Evolutionary conservation across 2,329 filamentous ascomycete genomes (phyloP), one percentile per base, ranked within the genome.

Genomic region (Fusarium hostae): DNA sequence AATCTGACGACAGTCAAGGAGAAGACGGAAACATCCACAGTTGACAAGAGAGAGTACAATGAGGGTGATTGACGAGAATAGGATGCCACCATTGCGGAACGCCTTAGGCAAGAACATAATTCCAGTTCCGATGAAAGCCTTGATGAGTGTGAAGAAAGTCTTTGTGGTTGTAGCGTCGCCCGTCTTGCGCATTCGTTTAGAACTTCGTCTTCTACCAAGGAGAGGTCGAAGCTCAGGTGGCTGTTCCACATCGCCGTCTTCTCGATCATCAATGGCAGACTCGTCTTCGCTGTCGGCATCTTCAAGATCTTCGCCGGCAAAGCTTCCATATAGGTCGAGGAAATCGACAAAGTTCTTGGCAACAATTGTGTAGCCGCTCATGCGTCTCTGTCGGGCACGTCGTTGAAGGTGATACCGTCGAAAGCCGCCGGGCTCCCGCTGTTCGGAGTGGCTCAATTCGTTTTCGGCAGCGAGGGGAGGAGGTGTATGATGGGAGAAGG

Each of bases 41-140:
- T 91, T 92, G 72, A 94, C 81, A 24, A 87, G 78, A 3, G 92
- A 90, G 5, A 94, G 87, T 13, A 84, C 81, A 48, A 94, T 80
- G 71, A 94, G 86, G 1, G 90, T 90, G 54, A 93, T 81, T 1
- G 89, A 90, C 0, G 92, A 94, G 78, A 94, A 94, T 15, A 94
- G 82, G 56, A 94, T 90, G 28, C 92, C 92, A 39, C 92, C 92
- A 71, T 94, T 94, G 76, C 89, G 89, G 81, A 94, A 94, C 0
- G 92, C 92, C 77, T 93, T 94, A 50, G 92, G 92, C 47, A 94
- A 79, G 77, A 94, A 94, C 89, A 94, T 93, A 79, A 94, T 94
- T 67, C 92, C 92, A 1, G 92, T 94, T 51, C 92, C 92, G 59
- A 94, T 88, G 75, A 94, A 94, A 3, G 92, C 92, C 79, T 94